phyloP scores from a whole-genome alignment of 2,329 filamentous ascomycete genomes.

The Penicillium brasilianum region DNA sequence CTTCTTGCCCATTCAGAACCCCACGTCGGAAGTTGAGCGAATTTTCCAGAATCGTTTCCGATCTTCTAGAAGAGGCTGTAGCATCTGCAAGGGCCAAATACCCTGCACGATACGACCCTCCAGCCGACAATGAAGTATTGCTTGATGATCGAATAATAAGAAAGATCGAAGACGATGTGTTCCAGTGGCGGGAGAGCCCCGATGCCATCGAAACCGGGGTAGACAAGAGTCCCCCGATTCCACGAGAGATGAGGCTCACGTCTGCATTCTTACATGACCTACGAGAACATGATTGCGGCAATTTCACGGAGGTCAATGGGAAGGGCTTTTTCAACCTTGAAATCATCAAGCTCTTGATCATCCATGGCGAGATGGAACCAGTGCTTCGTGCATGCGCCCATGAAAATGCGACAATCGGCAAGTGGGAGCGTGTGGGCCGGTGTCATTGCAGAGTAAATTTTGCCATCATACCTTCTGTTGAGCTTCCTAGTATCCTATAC shows the following conservation, averaged over 20 bases:
- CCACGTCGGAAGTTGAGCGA: not conserved
- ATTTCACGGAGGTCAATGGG: not conserved
- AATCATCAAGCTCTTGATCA: conserved; percentile 11
- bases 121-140: not conserved
- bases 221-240: not conserved
- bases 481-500: not conserved
- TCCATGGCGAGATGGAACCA: conserved; percentile 9
- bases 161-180: not conserved
- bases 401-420: not conserved
- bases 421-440: not conserved
- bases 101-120: not conserved
- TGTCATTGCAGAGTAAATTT: conserved; percentile 4
- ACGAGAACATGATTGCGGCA: not conserved
- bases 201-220: not conserved
- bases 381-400: conserved; percentile 8
- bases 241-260: not conserved
- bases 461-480: too few relatives aligned
- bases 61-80: not conserved
- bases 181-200: not conserved
- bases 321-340: conserved; percentile 13
- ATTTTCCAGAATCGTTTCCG: too few relatives aligned
- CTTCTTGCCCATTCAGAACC: not conserved
- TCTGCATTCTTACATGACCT: not conserved
- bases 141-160: not conserved
- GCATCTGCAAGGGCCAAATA: not conserved